Conservation (phyloP, 1,284 basidiomycete species). For the Wolfiporia cocos region DNA sequence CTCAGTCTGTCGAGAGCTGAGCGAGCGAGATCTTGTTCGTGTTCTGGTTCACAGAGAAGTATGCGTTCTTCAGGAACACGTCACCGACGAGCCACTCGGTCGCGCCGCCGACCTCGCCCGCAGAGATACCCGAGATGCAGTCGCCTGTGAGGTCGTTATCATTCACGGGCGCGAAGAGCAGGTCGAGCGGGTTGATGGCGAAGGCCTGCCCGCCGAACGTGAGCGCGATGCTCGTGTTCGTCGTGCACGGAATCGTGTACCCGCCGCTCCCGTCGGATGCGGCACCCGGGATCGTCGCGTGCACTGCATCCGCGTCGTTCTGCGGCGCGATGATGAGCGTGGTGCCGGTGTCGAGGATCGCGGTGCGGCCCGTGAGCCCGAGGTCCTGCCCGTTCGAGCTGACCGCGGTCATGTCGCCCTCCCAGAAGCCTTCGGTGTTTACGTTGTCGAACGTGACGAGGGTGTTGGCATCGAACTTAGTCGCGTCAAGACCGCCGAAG, state of each 20-base stretch:
- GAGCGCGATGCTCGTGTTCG: slow-evolving; percentile 57
- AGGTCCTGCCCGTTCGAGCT: slow-evolving; percentile 50
- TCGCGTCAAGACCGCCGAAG: slow-evolving; percentile 73
- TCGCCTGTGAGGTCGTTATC: slow-evolving; percentile 54
- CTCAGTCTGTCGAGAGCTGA: slow-evolving; percentile 25
- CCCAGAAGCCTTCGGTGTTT: slow-evolving; percentile 72
- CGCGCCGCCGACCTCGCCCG: slow-evolving; percentile 55
- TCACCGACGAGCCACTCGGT: slow-evolving; percentile 74
- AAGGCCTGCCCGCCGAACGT: slow-evolving; percentile 62
- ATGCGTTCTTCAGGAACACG: slow-evolving; percentile 76
- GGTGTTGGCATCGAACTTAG: slow-evolving; percentile 55
- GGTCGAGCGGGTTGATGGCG: slow-evolving; percentile 61
- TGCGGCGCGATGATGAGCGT: slow-evolving; percentile 60
- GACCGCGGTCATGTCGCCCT: slow-evolving; percentile 54
- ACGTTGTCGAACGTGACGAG: slow-evolving; percentile 56
- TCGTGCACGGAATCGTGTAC: slow-evolving; percentile 78
- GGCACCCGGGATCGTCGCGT: slow-evolving; percentile 58
- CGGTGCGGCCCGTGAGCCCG: slow-evolving; percentile 53
- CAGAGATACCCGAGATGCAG: slow-evolving; percentile 71
- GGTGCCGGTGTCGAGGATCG: slow-evolving; percentile 79
- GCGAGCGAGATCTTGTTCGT: slow-evolving; percentile 72
- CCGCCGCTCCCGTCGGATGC: slow-evolving; percentile 53
- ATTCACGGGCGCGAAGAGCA: slow-evolving; percentile 66
- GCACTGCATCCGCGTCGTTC: slow-evolving; percentile 53
- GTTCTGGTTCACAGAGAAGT: slow-evolving; percentile 67